A percentile compares a stretch with the other conserved stretches of the same genome.
These are phyloP conservation scores for Macadamia tetraphylla DNA, from an alignment of 164 flowering plant genomes.

Conservation along the genomic window DNA sequence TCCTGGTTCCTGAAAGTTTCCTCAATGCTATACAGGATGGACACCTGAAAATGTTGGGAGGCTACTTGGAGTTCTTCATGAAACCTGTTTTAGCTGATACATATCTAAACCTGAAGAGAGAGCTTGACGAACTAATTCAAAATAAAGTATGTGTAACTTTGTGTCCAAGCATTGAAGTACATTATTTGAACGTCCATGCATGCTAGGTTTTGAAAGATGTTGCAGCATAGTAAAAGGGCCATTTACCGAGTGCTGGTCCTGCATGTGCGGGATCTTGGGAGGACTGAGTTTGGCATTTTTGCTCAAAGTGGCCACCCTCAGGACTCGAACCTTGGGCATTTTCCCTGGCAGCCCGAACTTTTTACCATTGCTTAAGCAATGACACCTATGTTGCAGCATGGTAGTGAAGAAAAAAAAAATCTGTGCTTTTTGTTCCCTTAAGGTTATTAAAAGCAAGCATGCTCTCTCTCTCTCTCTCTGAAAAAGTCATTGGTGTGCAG, in stretches of 20 bases:
- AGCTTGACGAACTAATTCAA: constrained; percentile 73
- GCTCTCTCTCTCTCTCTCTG: neutral
- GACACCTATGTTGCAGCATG: too few relatives aligned
- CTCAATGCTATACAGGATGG: constrained; percentile 50
- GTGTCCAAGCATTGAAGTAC: neutral
- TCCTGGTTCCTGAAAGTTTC: too few relatives aligned
- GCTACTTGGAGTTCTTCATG: constrained; percentile 87
- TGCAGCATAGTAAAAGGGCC: neutral
- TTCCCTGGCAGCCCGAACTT: too few relatives aligned
- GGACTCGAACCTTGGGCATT: too few relatives aligned
- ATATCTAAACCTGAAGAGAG: constrained; percentile 47
- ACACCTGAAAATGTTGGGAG: constrained; percentile 81
- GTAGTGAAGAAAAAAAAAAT: too few relatives aligned
- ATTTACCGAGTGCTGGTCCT: neutral
- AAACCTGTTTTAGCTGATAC: constrained; percentile 55
- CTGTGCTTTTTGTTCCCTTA: too few relatives aligned
- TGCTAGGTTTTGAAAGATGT: neutral
- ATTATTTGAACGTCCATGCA: neutral
- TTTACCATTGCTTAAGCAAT: too few relatives aligned
- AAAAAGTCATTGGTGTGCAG: constrained; percentile 25
- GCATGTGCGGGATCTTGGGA: too few relatives aligned
- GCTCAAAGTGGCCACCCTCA: too few relatives aligned
- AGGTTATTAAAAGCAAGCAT: neutral
- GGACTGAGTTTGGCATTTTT: too few relatives aligned
- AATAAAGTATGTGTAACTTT: constrained; percentile 48